phyloP scores from a whole-genome alignment of 257 asterid species.

The Leptodermis oblonga region DNA sequence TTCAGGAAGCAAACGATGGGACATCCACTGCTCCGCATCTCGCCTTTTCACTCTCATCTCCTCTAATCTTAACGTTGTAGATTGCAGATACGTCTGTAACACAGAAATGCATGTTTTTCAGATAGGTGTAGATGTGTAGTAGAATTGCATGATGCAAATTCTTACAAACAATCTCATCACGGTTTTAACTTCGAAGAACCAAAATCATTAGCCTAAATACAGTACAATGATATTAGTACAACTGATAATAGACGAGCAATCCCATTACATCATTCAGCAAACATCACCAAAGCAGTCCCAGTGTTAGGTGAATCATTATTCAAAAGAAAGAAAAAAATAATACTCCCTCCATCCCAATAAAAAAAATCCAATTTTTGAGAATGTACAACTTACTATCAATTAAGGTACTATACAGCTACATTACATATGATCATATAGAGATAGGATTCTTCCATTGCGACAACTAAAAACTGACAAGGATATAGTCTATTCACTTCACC shows the following conservation, averaged over 20 bases:
- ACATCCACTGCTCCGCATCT: conserved; percentile 99
- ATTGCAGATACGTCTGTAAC: conserved; percentile 86
- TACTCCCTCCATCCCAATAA: too few relatives aligned
- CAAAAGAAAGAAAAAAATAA: not conserved
- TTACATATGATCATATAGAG: too few relatives aligned
- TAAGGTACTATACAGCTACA: too few relatives aligned
- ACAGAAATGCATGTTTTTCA: conserved; percentile 18
- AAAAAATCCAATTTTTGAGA: too few relatives aligned
- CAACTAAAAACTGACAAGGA: conserved; percentile 3
- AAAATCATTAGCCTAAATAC: not conserved
- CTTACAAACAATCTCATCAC: not conserved
- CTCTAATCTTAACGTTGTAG: conserved; percentile 84
- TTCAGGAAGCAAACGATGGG: conserved; percentile 92
- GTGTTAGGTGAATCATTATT: not conserved
- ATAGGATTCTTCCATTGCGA: not conserved
- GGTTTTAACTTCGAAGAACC: not conserved
- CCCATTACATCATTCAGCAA: not conserved
- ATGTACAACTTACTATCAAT: too few relatives aligned
- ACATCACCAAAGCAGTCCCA: not conserved
- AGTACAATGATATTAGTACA: not conserved
- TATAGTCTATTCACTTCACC: conserved; percentile 39
- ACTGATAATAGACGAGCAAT: not conserved
- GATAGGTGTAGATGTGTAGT: not conserved
- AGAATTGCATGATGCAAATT: not conserved
- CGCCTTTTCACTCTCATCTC: conserved; percentile 98